Base-by-base conservation (phyloP, 2,329 filamentous ascomycete genomes). In the Fusarium zealandicum region DNA sequence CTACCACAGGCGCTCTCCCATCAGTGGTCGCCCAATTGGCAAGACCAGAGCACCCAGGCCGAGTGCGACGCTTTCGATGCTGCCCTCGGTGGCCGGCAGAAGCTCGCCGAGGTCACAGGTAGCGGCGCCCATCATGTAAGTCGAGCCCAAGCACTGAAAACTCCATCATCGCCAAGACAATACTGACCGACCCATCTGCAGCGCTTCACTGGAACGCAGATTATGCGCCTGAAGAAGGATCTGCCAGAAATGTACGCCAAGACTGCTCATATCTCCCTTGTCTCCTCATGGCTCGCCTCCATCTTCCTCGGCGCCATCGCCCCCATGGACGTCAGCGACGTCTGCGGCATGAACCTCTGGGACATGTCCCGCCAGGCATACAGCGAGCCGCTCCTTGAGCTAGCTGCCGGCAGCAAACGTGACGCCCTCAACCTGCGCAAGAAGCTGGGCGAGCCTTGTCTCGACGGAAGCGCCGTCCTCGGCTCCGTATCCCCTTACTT, bases 191-290 rank as follows among this genome's bases (percentile, higher is more conserved):
- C 37, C 49, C 10, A 2, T 18, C 4, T 16, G 11, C 64, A 93
- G 90, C 89, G 95, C 58, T 99, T 99, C 78, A 98, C 93, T 20
- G 95, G 95, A n/a, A 90, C 92, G 3, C 95, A 99, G 74, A 98
- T 99, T 67, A 84, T 97, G 74, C 86, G 93, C 11, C 92, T 97
- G 72, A 88, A 89, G 63, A 83, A 86, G 51, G 90, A 90, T 61
- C 84, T 93, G 61, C 91, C 93, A 1, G 83, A 90, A 5, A 88
- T 92, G 63, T 98, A 98, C 75, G 81, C 83, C 57, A 83, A 85
- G 25, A 96, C 95, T 1, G 81, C 86, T 10, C 87, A 92, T 51
- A 96, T 99, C 70, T 96, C 92, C 2, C 88, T 98, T 38, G 93
- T 97, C 12, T 98, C 93, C 0, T 97, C 93, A 0, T 99, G 96